Base-by-base conservation (phyloP, 23 red algal species). In the Agarophyton chilense region DNA sequence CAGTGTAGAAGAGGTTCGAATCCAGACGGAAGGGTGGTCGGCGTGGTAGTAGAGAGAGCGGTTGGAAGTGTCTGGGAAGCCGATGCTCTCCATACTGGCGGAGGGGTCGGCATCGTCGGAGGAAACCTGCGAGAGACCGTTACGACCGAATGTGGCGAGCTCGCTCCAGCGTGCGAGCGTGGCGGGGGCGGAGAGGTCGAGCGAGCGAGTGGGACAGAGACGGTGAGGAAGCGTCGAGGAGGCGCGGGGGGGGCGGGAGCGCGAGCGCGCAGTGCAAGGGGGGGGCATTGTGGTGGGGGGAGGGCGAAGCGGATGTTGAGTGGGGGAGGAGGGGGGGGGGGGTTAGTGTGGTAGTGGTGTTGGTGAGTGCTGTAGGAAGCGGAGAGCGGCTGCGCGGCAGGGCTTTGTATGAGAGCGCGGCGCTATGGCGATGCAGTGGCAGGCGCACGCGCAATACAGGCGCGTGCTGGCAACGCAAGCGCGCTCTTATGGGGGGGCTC, bases 101-200 rank as follows among this genome's bases (percentile, higher is more conserved):
- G 77, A 55, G 54, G 77, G 49, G 46, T 80, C 54, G 7, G 50
- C 77, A 40, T 58, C 50, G 2, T 80, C 77, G 54, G 50, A 55
- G 38, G 77, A 80, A 13, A 61, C 77, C 21, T 58, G 50, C 5
- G 51, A 80, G 38, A 80, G 51, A 31, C 77, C 77, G 54, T 18
- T 36, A 19, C 77, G 77, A 1, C 21, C 34, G 50, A 50, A 40
- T 24, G 31, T 55, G 54, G 77, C 77, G 12, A 80, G 77, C 54
- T 80, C 77, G 50, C 35, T 58, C 77, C 77, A 80, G 19, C 77
- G 44, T 6, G 68, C 68, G 41, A 74, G 68, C n/a, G 68, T 74
- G 41, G 68, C 4, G 68, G 68, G 43, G 10, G 68, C 68, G 21
- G 68, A 74, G 68, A 74, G 43, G 68, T 74, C 68, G n/a, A 74